A percentile compares a stretch with the other conserved stretches of the same genome.
Evolutionary conservation across 139 green algal species (phyloP).

Genomic region (Chlorella sp.): DNA sequence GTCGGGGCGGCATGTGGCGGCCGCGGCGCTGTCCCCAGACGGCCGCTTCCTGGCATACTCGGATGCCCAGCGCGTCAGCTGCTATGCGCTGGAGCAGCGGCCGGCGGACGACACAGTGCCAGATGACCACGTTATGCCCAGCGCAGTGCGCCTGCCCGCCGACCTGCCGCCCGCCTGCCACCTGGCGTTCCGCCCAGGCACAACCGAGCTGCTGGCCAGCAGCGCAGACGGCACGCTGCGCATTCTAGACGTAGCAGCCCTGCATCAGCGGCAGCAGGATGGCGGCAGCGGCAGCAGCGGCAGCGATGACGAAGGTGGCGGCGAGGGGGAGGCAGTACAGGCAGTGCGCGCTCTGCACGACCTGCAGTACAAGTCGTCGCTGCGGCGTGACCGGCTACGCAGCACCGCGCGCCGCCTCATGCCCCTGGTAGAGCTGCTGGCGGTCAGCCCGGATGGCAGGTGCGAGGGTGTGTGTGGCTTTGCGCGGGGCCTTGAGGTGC

Average conservation of each 20-base stretch:
- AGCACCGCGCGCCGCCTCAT: constrained; percentile 22
- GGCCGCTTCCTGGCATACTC: constrained; percentile 70
- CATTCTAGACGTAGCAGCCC: neutral
- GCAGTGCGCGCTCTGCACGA: constrained; percentile 41
- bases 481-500: too few relatives aligned
- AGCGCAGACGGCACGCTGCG: constrained; percentile 32
- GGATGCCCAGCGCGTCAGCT: constrained; percentile 53
- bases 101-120: neutral
- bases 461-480: neutral
- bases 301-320: neutral
- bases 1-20: constrained; percentile 45
- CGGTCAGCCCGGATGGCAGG: constrained; percentile 31
- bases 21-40: constrained; percentile 75
- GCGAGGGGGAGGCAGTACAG: neutral
- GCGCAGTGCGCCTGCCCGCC: constrained; percentile 33
- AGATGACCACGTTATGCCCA: constrained; percentile 1
- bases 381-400: constrained; percentile 25
- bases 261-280: neutral
- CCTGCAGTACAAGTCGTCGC: constrained; percentile 42
- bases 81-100: constrained; percentile 54
- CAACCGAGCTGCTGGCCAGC: neutral
- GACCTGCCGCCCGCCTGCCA: constrained; percentile 38
- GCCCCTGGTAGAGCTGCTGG: constrained; percentile 38
- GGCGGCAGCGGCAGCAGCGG: neutral
- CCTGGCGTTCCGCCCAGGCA: constrained; percentile 33